A percentile compares a stretch with the other conserved stretches of the same genome.
Conservation (phyloP, 2,329 filamentous ascomycete genomes). For the Didymella pomorum region DNA sequence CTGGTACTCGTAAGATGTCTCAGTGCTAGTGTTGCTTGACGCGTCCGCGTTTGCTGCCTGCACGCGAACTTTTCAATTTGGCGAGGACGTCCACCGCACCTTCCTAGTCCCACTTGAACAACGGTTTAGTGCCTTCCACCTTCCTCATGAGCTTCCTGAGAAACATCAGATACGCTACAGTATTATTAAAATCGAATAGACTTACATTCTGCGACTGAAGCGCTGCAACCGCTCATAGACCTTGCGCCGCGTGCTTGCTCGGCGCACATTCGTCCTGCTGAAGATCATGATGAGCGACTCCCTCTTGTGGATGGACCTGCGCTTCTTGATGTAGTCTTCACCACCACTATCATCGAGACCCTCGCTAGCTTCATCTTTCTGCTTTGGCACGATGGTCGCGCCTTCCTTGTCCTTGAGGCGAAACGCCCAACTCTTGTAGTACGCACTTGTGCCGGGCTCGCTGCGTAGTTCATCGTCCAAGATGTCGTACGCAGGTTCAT, state of each 20-base stretch:
- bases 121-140: not conserved
- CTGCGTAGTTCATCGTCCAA: constrained; percentile 1
- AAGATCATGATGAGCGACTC: constrained; percentile 18
- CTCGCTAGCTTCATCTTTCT: not conserved
- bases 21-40: not conserved
- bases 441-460: constrained; percentile 14
- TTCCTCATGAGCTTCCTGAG: constrained; percentile 6
- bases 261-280: constrained; percentile 11
- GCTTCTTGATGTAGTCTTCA: not conserved
- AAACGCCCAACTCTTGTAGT: constrained; percentile 22
- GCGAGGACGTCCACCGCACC: not conserved
- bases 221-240: constrained; percentile 1
- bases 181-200: no score
- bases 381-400: not conserved
- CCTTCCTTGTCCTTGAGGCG: constrained; percentile 7
- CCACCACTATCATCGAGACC: not conserved
- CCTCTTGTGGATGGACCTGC: not conserved
- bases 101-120: constrained; percentile 6
- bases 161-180: not conserved
- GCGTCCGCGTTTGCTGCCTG: not conserved
- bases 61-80: not conserved
- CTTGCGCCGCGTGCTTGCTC: constrained; percentile 9
- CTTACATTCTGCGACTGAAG: constrained; percentile 7
- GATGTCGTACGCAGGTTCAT: not conserved
- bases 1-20: not conserved